Evolutionary conservation across 2,329 filamentous ascomycete genomes (phyloP).

Genomic region (Penicillium sp.): DNA sequence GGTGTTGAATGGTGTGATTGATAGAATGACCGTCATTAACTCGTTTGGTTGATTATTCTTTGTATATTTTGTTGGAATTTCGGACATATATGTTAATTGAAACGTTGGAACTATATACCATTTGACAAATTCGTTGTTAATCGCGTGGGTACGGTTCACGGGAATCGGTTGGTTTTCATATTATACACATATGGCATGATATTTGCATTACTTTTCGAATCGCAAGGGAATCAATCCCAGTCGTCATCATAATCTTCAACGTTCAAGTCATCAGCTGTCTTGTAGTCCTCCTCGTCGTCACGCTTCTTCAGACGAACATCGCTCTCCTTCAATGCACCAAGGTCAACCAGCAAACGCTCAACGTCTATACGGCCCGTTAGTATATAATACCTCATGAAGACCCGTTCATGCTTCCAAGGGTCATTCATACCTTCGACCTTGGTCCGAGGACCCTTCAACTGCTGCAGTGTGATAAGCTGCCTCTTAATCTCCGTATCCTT

Average conservation of each 20-base stretch:
- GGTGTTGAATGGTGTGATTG: not conserved
- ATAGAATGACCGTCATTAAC: not conserved
- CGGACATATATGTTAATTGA: too few species aligned
- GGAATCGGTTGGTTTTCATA: conserved; percentile 14
- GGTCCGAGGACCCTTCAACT: conserved; percentile 71
- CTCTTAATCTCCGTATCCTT: conserved; percentile 87
- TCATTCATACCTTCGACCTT: conserved; percentile 56
- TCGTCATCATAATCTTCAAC: conserved; percentile 55
- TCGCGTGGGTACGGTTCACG: too few species aligned
- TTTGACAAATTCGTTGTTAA: too few species aligned
- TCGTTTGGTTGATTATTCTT: not conserved
- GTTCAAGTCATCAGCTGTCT: conserved; percentile 52
- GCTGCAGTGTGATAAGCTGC: conserved; percentile 86
- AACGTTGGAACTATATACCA: too few species aligned
- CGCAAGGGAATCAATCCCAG: conserved; percentile 52
- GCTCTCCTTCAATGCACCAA: conserved; percentile 75
- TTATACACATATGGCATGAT: conserved; percentile 24
- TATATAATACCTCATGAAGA: not conserved
- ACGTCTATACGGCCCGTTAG: conserved; percentile 54
- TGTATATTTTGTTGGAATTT: not conserved
- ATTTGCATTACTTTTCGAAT: conserved; percentile 11
- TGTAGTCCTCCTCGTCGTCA: conserved; percentile 58
- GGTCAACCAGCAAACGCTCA: conserved; percentile 76
- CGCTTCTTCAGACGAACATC: conserved; percentile 71
- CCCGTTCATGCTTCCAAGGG: not conserved